Evolutionary conservation across 208 protist species (phyloP), one percentile per base, ranked within the genome.

Genomic region (Crithidia thermophila): DNA sequence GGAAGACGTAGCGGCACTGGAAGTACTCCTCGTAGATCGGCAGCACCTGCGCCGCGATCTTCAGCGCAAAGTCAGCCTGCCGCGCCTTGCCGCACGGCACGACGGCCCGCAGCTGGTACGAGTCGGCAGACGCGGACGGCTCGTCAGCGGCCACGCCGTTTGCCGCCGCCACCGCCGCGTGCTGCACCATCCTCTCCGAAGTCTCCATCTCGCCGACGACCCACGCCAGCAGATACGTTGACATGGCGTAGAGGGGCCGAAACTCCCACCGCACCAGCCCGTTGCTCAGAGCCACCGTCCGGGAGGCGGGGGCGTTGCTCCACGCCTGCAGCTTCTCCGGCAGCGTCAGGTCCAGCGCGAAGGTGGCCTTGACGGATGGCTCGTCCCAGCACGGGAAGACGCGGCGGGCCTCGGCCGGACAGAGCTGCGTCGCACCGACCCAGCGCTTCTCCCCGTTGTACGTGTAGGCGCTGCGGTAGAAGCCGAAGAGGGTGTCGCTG

Each of bases 341-440:
- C 9, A 92, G 85, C 11, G 77, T 87, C 13, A 99, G 55, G 56
- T 81, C 84, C n/a, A 99, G 61, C 43, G 84, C 79, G 75, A 99
- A 99, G 7, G 89, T 88, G 1, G 97, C 91, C 73, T 99, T 98
- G 23, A 94, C 36, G 6, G 87, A 82, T 2, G 98, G 97, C 80
- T 99, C 97, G 63, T 99, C 98, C 88, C 92, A 98, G 72, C 96
- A 98, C 10, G 96, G 97, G 63, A 98, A 93, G 20, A 91, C 91
- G 34, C 91, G 76, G 45, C 97, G 85, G 4, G 92, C 92, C 59
- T 98, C 97, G 1, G 93, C 91, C 6, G 94, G 51, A 69, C 98
- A 95, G 61, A 98, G 97, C 87, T 99, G 97, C 31, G 95, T 98
- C 4, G 84, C 84, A 18, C 67, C 87, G 21, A 98, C 71, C 45